Evolutionary conservation across 176 grass and related monocot species (phyloP), one percentile per base, ranked within the genome.

Genomic region (Areca catechu): DNA sequence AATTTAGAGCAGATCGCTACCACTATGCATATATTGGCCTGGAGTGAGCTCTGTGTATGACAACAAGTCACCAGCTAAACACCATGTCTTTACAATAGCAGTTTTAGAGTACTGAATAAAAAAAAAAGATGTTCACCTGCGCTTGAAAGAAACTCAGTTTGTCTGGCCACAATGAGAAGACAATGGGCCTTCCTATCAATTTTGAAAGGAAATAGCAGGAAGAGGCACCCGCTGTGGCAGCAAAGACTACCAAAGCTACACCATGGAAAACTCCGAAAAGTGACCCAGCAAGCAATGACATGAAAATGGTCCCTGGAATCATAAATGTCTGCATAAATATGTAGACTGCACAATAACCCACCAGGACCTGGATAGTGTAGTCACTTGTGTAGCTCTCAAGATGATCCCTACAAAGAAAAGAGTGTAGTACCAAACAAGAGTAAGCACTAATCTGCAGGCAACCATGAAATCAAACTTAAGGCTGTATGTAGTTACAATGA

Each of bases 321-420:
- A 90, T 90, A 72, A 98, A 98, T 58, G 93, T 98, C 80, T 98
- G 93, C 93, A 98, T 98, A 80, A 92, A 98, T 59, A 98, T 85
- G 76, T 98, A 98, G 24, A 98, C 87, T 16, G 74, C 66, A 50
- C 86, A 92, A 57, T 98, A 98, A 54, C 93, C 83, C 59, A 92
- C 72, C 51, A 98, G 76, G 62, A 98, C 93, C 77, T 98, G 93
- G 52, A 88, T 28, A 53, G 93, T 98, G 81, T 92, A 98, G 49
- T 98, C 93, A 82, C 78, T 92, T 60, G 84, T 85, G 71, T 98
- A 98, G 69, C 49, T 98, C 78, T 98, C 93, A 50, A 98, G 85
- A 77, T 98, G 76, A 62, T 81, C 93, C 80, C 93, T 98, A 60
- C 66, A 89, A 78, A 58, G 63, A 69, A 10, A 37, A 10, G 34